A percentile compares a stretch with the other conserved stretches of the same genome.
Conservation (phyloP, 176 grass and related monocot species). For the Aegilops bicornis region DNA sequence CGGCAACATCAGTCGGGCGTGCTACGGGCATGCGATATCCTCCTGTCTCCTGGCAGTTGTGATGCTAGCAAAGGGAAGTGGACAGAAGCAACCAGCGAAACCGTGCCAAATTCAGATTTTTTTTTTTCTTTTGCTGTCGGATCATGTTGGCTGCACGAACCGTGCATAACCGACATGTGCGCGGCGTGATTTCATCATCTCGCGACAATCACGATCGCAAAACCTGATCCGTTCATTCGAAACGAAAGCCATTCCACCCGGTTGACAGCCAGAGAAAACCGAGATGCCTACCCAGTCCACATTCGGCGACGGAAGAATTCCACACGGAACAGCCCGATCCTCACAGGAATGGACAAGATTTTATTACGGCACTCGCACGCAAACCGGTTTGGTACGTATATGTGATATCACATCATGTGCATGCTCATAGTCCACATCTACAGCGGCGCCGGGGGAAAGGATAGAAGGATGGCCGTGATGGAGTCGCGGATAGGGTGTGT, state of each 20-base stretch:
- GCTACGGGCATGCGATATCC: not conserved
- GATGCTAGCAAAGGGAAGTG: not conserved
- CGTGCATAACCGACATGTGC: no score
- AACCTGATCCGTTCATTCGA: no score
- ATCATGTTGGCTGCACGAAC: not conserved
- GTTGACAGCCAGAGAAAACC: no score
- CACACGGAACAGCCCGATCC: not conserved
- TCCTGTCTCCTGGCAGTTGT: not conserved
- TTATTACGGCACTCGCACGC: no score
- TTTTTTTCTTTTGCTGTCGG: not conserved
- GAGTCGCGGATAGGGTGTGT: constrained; percentile 33
- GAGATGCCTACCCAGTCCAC: no score
- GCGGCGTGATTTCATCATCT: no score
- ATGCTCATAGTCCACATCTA: not conserved
- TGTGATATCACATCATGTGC: constrained; percentile 10
- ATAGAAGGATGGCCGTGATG: not conserved
- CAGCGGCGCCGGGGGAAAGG: not conserved
- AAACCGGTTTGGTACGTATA: not conserved
- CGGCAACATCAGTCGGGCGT: not conserved
- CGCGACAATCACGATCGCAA: no score
- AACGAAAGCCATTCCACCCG: no score
- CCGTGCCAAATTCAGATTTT: not conserved
- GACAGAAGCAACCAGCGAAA: not conserved
- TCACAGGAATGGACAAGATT: not conserved
- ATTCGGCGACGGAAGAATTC: no score